Evolutionary conservation across 1,284 basidiomycete genomes (phyloP), one percentile per base, ranked within the genome.

Genomic region (Mycosarcoma mackinlayi): DNA sequence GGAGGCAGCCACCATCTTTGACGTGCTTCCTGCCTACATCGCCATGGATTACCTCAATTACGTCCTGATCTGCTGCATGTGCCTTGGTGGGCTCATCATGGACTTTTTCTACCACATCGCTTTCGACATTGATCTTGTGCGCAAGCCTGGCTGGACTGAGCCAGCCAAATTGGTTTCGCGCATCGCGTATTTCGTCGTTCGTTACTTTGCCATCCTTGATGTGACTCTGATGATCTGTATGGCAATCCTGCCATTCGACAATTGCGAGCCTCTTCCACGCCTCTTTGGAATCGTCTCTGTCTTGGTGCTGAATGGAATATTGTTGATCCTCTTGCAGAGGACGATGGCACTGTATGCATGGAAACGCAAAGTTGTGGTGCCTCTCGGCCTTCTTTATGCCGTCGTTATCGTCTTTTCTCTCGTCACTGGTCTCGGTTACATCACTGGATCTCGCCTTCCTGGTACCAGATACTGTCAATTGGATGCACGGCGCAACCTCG

Each of bases 281-380:
- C 19, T 56, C 6, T 73, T 73, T 54, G 62, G 62, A 42, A 39
- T 62, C 13, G 31, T 69, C 14, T 39, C 51, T 21, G 46, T 73
- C 44, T 6, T 67, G 5, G 19, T 65, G 23, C 34, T 65, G 25
- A 40, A 65, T 23, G 46, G 61, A 14, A 66, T 73, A 13, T 24
- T 42, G 14, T 28, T 69, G 39, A 33, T 73, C 19, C 69, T 73
- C 30, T 41, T 73, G 5, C 64, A 67, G 38, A 11, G 70, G 14
- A 69, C 65, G 9, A 58, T 73, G 66, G 63, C 60, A 3, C 50
- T 73, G 10, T 73, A 65, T 30, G 14, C 30, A 4, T 73, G 65
- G 61, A 56, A 64, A 25, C 30, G 33, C 6, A 60, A 44, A 6
- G 50, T 73, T 18, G 59, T 54, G 8, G 23, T 48, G 3, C 70